Evolutionary conservation across 441 rosid species (phyloP).

Genomic region (Flueggea neowawraea): DNA sequence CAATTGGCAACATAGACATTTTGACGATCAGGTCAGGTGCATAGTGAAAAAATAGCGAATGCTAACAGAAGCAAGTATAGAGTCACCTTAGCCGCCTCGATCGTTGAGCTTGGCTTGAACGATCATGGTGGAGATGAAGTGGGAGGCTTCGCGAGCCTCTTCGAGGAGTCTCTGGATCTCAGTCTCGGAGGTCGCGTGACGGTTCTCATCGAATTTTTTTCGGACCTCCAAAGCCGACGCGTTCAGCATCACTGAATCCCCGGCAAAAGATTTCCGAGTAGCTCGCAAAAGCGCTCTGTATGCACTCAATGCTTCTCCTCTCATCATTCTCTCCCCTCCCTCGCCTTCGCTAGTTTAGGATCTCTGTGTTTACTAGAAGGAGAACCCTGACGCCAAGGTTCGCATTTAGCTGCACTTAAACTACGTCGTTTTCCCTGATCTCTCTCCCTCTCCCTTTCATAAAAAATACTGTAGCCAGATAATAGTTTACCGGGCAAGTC

Average conservation of each 20-base stretch:
- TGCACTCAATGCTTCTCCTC: slow-evolving; percentile 63
- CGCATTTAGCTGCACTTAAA: no score
- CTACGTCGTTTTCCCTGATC: no score
- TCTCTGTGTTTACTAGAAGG: no score
- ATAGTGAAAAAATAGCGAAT: no score
- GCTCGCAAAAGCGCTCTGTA: slow-evolving; percentile 76
- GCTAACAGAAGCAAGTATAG: no score
- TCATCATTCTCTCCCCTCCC: slow-evolving; percentile 12
- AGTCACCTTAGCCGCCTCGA: slow-evolving; percentile 83
- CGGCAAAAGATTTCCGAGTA: slow-evolving; percentile 71
- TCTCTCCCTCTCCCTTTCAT: no score
- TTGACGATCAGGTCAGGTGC: slow-evolving; percentile 24
- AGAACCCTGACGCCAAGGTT: no score
- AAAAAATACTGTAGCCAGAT: no score
- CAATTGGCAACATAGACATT: slow-evolving; percentile 7
- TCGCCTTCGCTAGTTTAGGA: no score
- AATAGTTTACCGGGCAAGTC: no score
- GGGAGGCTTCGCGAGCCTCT: slow-evolving; percentile 76
- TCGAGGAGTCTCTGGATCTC: slow-evolving; percentile 69
- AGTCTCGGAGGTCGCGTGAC: slow-evolving; percentile 50
- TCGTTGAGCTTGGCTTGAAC: slow-evolving; percentile 78
- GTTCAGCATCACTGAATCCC: slow-evolving; percentile 66
- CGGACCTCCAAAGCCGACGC: slow-evolving; percentile 73
- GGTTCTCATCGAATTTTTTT: slow-evolving; percentile 79
- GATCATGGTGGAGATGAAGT: slow-evolving; percentile 81